Evolutionary conservation across 192 early-diverging fungal species (phyloP), one percentile per base, ranked within the genome.

Genomic region (Phlyctochytrium arcticum): DNA sequence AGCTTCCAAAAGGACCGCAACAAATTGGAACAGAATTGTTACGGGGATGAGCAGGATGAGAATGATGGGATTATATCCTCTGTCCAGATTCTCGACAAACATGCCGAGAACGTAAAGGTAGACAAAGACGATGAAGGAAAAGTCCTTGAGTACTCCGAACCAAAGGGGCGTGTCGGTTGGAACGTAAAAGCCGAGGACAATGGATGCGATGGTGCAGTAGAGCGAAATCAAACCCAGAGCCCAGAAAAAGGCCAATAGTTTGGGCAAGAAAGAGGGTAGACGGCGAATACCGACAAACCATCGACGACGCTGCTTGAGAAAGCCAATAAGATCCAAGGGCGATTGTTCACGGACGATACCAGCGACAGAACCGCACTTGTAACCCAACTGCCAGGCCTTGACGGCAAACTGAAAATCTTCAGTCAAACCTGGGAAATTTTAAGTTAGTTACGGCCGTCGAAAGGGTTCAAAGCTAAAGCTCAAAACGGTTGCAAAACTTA

Each of bases 221-320:
- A 83, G 65, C 7, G 72, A 67, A 26, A 83, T 36, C 50, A 73
- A 75, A 34, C 78, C 76, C 34, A 83, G 62, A 4, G 76, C 60
- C 81, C 81, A 83, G 72, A 83, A 83, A 64, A 73, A 69, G 47
- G 75, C 68, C 80, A 78, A 77, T 50, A 83, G 4, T 42, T 79
- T 78, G 46, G 81, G 81, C 42, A 83, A 69, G 67, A 81, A 69
- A 17, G 68, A 58, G 39, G 71, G 73, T 35, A 83, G 72, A 44
- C 81, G 75, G 26, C 81, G 71, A 60, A 83, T 83, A 6, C 81
- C 81, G 50, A 83, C 81, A 59, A 71, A 81, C 80, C 80, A 81
- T n/a, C 81, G 62, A 30, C 81, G 60, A n/a, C 81, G 75, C 59
- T 83, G 81, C 69, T 83, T 83, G 62, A 83, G 47, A 57, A 83